Conservation (phyloP, 108 stramenopile species). For the Aurantiochytrium sp. region DNA sequence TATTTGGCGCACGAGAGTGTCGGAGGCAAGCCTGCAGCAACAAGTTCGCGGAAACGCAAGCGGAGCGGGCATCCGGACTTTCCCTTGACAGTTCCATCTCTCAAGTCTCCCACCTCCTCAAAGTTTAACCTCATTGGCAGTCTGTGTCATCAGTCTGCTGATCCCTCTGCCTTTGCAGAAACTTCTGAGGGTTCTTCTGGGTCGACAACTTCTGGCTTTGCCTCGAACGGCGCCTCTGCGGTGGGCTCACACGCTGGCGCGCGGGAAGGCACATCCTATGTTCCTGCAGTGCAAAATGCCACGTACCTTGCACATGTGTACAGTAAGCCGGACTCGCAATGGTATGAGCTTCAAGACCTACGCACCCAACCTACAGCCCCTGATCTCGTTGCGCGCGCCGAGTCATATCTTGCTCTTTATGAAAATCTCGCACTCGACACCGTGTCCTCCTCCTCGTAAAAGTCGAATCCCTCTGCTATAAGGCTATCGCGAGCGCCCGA, state of each 20-base stretch:
- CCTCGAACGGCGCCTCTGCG: background rate
- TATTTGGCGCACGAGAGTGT: conserved; percentile 44
- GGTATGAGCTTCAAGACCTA: conserved; percentile 95
- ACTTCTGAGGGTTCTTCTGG: background rate
- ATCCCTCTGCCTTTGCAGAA: conserved; percentile 24
- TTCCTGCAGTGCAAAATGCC: conserved; percentile 66
- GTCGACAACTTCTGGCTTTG: background rate
- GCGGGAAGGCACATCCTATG: conserved; percentile 20
- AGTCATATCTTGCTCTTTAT: conserved; percentile 83
- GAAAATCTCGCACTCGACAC: background rate
- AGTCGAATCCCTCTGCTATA: no score
- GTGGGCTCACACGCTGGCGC: background rate
- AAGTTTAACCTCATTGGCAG: conserved; percentile 94
- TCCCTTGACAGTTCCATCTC: background rate
- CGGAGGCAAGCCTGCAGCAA: background rate
- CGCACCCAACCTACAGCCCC: conserved; percentile 88
- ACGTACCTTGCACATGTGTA: conserved; percentile 81
- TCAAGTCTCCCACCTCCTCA: conserved; percentile 43
- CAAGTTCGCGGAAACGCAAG: background rate
- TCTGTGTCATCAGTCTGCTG: conserved; percentile 59
- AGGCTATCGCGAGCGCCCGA: no score
- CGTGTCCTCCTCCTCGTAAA: no score
- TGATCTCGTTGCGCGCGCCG: conserved; percentile 85
- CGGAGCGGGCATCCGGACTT: background rate
- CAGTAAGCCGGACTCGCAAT: conserved; percentile 72